Conservation (phyloP, 345 rosid species). For the Bruguiera gymnorhiza region DNA sequence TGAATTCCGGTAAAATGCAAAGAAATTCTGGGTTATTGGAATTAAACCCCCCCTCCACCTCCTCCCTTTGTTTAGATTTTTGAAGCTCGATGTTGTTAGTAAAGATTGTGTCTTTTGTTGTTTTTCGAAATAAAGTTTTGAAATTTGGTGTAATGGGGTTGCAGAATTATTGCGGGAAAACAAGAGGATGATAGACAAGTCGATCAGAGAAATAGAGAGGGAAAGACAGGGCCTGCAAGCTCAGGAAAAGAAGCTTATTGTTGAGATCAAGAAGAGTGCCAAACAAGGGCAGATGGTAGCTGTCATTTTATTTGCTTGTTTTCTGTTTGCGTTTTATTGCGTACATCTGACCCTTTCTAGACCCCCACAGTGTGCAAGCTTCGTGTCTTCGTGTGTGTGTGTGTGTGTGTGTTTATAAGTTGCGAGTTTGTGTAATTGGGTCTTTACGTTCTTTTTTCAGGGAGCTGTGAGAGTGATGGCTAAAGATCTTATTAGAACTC, state of each 20-base stretch:
- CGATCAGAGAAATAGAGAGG: slow-evolving; percentile 93
- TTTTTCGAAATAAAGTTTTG: neutral
- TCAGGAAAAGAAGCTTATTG: slow-evolving; percentile 84
- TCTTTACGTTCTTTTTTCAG: slow-evolving; percentile 32
- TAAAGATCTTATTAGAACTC: slow-evolving; percentile 84
- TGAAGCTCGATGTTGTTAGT: neutral
- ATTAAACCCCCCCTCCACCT: no score
- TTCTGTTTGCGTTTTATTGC: neutral
- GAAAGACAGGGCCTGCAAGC: slow-evolving; percentile 85
- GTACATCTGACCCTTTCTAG: no score
- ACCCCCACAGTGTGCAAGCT: no score
- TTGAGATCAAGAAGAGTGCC: slow-evolving; percentile 84
- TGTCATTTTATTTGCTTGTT: neutral
- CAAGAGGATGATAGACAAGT: slow-evolving; percentile 90
- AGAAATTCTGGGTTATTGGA: no score
- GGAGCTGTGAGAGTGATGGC: slow-evolving; percentile 99
- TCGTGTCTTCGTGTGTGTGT: no score
- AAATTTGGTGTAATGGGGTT: slow-evolving; percentile 10
- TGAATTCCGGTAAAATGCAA: no score
- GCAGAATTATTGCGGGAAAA: slow-evolving; percentile 90
- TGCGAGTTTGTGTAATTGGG: neutral
- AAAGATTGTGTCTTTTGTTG: neutral
- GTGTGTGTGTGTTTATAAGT: no score
- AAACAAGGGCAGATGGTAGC: slow-evolving; percentile 95
- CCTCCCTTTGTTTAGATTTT: no score